Conservation (phyloP, 306 rosid genomes). For the Sophora flavescens region DNA sequence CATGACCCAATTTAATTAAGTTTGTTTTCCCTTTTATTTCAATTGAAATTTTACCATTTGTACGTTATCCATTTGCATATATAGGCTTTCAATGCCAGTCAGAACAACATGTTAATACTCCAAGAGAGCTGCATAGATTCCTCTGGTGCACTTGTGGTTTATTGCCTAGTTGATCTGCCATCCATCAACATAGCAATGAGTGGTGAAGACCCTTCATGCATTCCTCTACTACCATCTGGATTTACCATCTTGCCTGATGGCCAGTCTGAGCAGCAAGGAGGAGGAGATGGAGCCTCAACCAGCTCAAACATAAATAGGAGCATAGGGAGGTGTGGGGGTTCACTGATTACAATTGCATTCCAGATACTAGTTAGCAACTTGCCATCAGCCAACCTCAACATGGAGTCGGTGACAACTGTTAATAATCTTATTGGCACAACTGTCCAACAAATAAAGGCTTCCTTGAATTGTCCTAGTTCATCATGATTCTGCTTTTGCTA, state of each 20-base stretch:
- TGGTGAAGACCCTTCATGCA: conserved; percentile 88
- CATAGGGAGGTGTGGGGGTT: conserved; percentile 56
- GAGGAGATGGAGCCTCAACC: conserved; percentile 64
- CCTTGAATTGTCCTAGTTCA: conserved; percentile 83
- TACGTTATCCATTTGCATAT: background rate
- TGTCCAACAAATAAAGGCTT: conserved; percentile 82
- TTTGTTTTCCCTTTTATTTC: background rate
- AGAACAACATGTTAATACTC: conserved; percentile 89
- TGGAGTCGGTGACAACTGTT: conserved; percentile 88
- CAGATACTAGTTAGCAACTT: conserved; percentile 84
- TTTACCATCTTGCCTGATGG: conserved; percentile 83
- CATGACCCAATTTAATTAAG: background rate
- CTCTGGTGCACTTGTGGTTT: conserved; percentile 85
- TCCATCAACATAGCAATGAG: conserved; percentile 89
- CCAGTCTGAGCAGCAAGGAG: conserved; percentile 40
- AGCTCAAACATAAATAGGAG: conserved; percentile 51
- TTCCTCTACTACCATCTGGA: conserved; percentile 86
- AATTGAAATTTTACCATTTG: background rate
- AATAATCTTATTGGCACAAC: conserved; percentile 80
- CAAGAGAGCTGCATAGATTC: conserved; percentile 94
- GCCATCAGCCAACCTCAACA: conserved; percentile 81
- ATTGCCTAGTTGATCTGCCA: conserved; percentile 85
- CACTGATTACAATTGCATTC: conserved; percentile 80
- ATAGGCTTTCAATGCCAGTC: conserved; percentile 79
- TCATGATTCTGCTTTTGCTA: conserved; percentile 44